Evolutionary conservation across 495 filamentous ascomycete genomes (phyloP).

Genomic region (Staphylotrichum tortipilum): DNA sequence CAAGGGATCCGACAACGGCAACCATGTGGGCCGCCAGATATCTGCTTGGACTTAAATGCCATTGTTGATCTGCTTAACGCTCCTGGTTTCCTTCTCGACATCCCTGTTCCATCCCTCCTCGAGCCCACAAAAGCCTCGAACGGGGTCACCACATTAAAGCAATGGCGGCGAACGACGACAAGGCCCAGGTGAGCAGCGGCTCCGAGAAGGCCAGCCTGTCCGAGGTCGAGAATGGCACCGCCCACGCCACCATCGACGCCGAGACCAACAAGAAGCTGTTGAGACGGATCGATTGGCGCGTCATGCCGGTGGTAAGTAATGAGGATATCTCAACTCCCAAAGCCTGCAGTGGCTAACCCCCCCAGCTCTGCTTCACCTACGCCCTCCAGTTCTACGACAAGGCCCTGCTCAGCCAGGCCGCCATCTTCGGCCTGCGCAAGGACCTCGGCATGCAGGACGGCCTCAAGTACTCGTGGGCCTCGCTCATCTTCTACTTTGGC

Average conservation of each 20-base stretch:
- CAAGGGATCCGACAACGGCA: not conserved
- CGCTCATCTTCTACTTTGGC: conserved; percentile 6
- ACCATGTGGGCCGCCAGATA: no score
- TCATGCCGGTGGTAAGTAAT: conserved; percentile 2
- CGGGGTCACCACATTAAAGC: not conserved
- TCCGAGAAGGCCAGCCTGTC: not conserved
- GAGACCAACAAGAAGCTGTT: conserved; percentile 5
- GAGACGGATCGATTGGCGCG: conserved; percentile 1
- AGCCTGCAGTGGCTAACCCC: no score
- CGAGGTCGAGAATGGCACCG: not conserved
- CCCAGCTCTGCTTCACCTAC: conserved; percentile 6
- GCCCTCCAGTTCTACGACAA: conserved; percentile 8
- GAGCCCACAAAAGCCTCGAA: not conserved
- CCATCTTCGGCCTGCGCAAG: conserved; percentile 7
- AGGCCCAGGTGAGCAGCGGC: not conserved
- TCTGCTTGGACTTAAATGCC: not conserved
- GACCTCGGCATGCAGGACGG: conserved; percentile 3
- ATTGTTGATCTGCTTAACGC: no score
- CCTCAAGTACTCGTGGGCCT: conserved; percentile 7
- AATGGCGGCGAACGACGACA: not conserved
- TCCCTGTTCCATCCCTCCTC: not conserved
- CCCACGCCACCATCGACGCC: not conserved
- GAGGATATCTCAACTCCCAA: no score
- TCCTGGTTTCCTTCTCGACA: no score
- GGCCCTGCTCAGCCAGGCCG: conserved; percentile 3